A percentile compares a stretch with the other conserved stretches of the same genome.
These are phyloP conservation scores for Ganoderma multipileum DNA, from an alignment of 1,284 basidiomycete species.

Conservation along the genomic window DNA sequence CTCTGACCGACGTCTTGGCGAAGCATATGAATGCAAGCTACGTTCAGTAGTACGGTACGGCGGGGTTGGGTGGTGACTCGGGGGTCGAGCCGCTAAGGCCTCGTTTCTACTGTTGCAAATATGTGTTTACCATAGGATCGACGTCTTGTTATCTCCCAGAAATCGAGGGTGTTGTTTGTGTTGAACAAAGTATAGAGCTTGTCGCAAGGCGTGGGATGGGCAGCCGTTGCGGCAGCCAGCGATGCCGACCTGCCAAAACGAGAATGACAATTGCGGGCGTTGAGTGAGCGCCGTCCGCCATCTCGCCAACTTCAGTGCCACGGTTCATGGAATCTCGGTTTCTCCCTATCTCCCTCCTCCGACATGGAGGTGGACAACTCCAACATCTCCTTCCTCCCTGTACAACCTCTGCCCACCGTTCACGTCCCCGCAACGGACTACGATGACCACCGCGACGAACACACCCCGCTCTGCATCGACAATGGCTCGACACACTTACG, in stretches of 20 bases:
- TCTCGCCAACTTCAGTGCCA: not conserved
- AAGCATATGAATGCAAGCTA: too few species aligned
- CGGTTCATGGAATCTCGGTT: not conserved
- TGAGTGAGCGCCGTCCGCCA: not conserved
- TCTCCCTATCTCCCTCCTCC: not conserved
- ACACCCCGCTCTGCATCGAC: conserved; percentile 87
- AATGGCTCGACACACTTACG: conserved; percentile 90
- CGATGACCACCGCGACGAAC: conserved; percentile 45
- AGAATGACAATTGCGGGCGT: not conserved
- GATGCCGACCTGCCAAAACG: not conserved
- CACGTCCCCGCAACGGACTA: conserved; percentile 36
- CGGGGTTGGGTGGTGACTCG: too few species aligned
- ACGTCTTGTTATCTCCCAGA: too few species aligned
- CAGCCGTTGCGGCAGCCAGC: not conserved
- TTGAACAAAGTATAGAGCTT: too few species aligned
- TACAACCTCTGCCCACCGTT: conserved; percentile 34
- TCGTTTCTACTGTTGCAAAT: too few species aligned
- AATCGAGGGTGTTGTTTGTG: too few species aligned
- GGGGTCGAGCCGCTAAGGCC: too few species aligned
- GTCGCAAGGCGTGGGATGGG: too few species aligned
- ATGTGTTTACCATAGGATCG: too few species aligned
- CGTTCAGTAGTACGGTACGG: too few species aligned
- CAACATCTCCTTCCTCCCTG: conserved; percentile 39
- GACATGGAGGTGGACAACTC: conserved; percentile 27
- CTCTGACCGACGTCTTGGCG: too few species aligned